Conservation (phyloP, 2,329 filamentous ascomycete species). For the Chrysoporthe deuterocubensis region DNA sequence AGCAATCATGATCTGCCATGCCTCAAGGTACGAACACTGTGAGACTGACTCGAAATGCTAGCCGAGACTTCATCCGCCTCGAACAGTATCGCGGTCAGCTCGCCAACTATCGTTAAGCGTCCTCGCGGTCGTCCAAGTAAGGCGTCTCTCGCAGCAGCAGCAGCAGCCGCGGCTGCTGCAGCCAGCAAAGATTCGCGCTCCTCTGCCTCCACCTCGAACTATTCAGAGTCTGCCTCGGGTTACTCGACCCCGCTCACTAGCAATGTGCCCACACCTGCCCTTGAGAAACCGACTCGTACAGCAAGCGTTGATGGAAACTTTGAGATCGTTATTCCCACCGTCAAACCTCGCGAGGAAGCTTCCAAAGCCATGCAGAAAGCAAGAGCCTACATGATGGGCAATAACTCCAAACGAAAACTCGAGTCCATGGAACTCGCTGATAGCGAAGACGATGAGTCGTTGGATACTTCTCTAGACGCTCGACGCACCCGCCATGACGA, state of each 20-base stretch:
- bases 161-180: conserved; percentile 24
- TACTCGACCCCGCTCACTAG: conserved; percentile 50
- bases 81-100: not conserved
- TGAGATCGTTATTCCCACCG: conserved; percentile 40
- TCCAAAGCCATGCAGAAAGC: conserved; percentile 49
- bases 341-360: conserved; percentile 37
- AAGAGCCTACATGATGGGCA: conserved; percentile 5
- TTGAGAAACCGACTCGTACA: conserved; percentile 31
- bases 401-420: conserved; percentile 47
- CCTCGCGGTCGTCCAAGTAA: conserved; percentile 38
- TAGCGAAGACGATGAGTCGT: conserved; percentile 46
- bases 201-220: conserved; percentile 40
- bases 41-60: conserved; percentile 16
- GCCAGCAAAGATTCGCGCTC: conserved; percentile 40
- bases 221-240: conserved; percentile 38
- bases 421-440: conserved; percentile 50
- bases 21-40: not conserved
- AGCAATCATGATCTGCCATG: not conserved
- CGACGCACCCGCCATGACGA: conserved; percentile 58
- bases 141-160: conserved; percentile 22
- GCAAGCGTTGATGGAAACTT: conserved; percentile 42
- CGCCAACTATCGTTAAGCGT: conserved; percentile 31
- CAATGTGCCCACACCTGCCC: conserved; percentile 44
- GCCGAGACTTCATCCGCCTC: conserved; percentile 15
- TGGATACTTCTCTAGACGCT: conserved; percentile 47